A percentile compares a stretch with the other conserved stretches of the same genome.
Evolutionary conservation across 441 rosid species (phyloP).

Genomic region (Bocquillonia castaneifolia): DNA sequence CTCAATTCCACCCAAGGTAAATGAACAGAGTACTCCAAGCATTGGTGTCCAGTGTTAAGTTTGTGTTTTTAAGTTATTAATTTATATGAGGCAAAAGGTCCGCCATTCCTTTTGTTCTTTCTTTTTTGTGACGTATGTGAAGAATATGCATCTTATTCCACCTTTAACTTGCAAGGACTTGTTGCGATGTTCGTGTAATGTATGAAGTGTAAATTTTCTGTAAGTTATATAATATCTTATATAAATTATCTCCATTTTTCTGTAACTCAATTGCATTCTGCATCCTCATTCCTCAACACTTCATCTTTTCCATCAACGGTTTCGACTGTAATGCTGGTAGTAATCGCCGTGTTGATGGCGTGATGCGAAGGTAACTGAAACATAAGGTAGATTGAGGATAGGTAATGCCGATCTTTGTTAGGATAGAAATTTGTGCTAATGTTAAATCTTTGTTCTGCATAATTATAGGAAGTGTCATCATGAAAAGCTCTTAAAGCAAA

Average conservation of each 20-base stretch:
- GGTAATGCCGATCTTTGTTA: slow-evolving; percentile 24
- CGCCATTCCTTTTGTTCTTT: slow-evolving; percentile 22
- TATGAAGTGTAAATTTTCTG: slow-evolving; percentile 58
- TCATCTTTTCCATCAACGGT: neutral
- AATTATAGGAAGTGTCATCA: slow-evolving; percentile 32
- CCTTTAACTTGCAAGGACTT: slow-evolving; percentile 32
- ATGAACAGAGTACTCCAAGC: slow-evolving; percentile 26
- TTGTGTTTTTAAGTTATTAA: slow-evolving; percentile 30
- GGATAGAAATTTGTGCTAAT: slow-evolving; percentile 25
- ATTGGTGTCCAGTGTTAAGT: slow-evolving; percentile 33
- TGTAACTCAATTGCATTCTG: slow-evolving; percentile 10
- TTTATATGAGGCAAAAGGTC: slow-evolving; percentile 33
- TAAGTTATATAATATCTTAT: slow-evolving; percentile 44
- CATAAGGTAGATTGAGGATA: slow-evolving; percentile 19
- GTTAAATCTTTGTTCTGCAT: slow-evolving; percentile 26
- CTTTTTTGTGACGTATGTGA: slow-evolving; percentile 22
- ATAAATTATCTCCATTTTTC: slow-evolving; percentile 27
- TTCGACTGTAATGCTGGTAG: too few relatives aligned
- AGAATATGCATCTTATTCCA: slow-evolving; percentile 29
- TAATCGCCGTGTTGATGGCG: neutral
- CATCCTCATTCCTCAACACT: neutral
- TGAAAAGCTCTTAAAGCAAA: slow-evolving; percentile 40
- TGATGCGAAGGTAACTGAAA: neutral
- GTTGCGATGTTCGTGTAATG: slow-evolving; percentile 34
- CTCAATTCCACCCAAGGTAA: slow-evolving; percentile 24